These are phyloP conservation scores for Starmera pachycereana DNA, from an alignment of 805 yeast species.

Conservation along the genomic window DNA sequence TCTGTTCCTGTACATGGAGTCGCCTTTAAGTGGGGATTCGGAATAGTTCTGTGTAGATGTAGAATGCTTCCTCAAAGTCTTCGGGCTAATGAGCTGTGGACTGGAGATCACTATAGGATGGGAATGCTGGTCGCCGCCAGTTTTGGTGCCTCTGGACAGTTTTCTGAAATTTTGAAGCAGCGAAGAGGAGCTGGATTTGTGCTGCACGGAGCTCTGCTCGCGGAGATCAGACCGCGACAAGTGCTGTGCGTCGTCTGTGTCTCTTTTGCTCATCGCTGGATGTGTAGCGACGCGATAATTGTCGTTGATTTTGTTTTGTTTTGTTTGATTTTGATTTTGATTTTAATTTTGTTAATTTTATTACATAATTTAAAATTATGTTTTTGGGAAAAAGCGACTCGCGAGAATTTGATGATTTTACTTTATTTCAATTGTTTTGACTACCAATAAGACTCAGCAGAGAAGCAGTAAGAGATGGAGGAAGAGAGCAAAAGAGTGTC, in stretches of 20 bases:
- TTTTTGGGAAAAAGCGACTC: too few relatives aligned
- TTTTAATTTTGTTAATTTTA: too few relatives aligned
- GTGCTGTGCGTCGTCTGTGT: background rate
- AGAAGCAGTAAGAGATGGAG: conserved; percentile 3
- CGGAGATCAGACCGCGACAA: background rate
- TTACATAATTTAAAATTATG: too few relatives aligned
- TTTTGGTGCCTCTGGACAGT: conserved; percentile 8
- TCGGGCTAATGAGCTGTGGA: conserved; percentile 2
- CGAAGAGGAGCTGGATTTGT: conserved; percentile 9
- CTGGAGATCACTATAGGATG: background rate
- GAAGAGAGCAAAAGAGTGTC: conserved; percentile 37
- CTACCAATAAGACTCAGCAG: background rate
- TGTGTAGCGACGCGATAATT: background rate
- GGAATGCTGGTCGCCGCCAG: background rate
- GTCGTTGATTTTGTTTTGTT: background rate
- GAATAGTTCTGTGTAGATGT: too few relatives aligned
- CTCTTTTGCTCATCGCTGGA: background rate
- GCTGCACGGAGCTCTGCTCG: conserved; percentile 3
- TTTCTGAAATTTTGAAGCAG: conserved; percentile 19
- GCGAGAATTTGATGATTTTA: too few relatives aligned
- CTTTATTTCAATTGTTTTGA: too few relatives aligned
- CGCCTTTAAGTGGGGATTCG: background rate
- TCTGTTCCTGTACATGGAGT: conserved; percentile 5
- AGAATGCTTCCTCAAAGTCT: conserved; percentile 1
- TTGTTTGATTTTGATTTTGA: background rate